A percentile compares a stretch with the other conserved stretches of the same genome.
These are phyloP conservation scores for Wolfiporia cocos DNA, from an alignment of 1,284 basidiomycete species.

Conservation along the genomic window DNA sequence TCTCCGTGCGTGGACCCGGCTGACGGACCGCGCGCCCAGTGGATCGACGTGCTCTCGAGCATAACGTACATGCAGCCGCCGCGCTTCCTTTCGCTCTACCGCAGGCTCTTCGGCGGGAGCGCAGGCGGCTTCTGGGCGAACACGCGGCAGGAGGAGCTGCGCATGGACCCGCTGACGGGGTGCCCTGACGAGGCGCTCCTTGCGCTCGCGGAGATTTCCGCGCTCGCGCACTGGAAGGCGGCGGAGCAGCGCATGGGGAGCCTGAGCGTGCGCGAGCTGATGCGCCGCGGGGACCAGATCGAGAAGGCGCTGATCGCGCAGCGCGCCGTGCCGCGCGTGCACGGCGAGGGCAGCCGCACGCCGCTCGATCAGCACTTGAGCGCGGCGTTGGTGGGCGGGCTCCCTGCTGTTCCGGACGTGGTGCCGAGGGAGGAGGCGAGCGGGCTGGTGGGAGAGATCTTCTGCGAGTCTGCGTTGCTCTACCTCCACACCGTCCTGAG, in stretches of 20 bases:
- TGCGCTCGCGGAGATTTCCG: constrained; percentile 66
- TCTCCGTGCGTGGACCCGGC: background rate
- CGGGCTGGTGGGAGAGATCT: constrained; percentile 47
- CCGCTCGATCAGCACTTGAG: constrained; percentile 33
- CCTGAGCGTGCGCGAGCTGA: constrained; percentile 64
- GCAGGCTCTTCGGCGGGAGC: constrained; percentile 41
- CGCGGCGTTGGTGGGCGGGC: constrained; percentile 12
- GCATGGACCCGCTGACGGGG: constrained; percentile 63
- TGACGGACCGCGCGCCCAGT: constrained; percentile 36
- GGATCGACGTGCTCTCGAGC: constrained; percentile 69
- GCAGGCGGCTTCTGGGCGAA: constrained; percentile 30
- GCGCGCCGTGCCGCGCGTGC: constrained; percentile 17
- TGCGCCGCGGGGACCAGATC: constrained; percentile 58
- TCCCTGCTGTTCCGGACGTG: too few relatives aligned
- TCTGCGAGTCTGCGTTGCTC: constrained; percentile 60
- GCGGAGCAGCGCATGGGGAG: constrained; percentile 51
- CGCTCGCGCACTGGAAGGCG: constrained; percentile 72
- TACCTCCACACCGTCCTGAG: constrained; percentile 70
- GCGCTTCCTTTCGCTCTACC: constrained; percentile 60
- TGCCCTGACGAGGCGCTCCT: constrained; percentile 73
- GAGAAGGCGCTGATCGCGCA: constrained; percentile 53
- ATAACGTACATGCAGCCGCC: constrained; percentile 56
- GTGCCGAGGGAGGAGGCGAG: constrained; percentile 9
- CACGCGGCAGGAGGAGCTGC: constrained; percentile 30
- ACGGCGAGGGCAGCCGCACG: constrained; percentile 21